Evolutionary conservation across 1,139 yeast genomes (phyloP), one percentile per base, ranked within the genome.

Genomic region (Meyerozyma athensensis): DNA sequence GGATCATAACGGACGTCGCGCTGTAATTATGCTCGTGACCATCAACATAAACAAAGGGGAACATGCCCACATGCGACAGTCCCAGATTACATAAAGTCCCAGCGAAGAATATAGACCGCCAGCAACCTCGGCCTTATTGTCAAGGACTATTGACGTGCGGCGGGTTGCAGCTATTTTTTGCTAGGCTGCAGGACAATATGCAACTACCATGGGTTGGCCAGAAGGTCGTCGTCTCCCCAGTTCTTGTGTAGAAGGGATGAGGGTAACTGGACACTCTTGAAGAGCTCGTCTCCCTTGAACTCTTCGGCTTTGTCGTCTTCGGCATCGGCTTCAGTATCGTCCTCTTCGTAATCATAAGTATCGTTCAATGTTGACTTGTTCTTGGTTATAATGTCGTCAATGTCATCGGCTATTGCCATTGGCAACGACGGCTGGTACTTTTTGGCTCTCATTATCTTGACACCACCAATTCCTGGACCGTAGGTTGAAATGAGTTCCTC

Each of bases 351-450:
- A 36, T 65, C 70, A 42, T 50, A 67, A 8, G 69, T 62, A 20
- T 65, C 71, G 39, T 64, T 62, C 30, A 55, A 43, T 23, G 50
- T 47, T 39, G 50, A 54, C 35, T 54, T 59, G 44, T 69, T 68
- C 34, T 49, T 59, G 7, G 61, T 49, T 35, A 68, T 46, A 5
- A 81, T 68, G 33, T 79, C 84, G 46, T 81, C 89, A 26, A 82
- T 60, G 35, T 72, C 77, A 53, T 84, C 94, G 41, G 77, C 59
- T 3, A 82, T 61, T 5, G 67, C 69, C 20, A 77, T 59, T 1
- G 89, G 86, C 38, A 84, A 58, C 17, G 75, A 63, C 2, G 94
- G 92, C 51, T 79, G 84, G 49, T 65, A 79, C 40, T 74, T 63
- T 44, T 64, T 63, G 22, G 79, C 68, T 36, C 71, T 57, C 33